Evolutionary conservation across 2,329 filamentous ascomycete genomes (phyloP), one percentile per base, ranked within the genome.

Genomic region (Monascus ruber): DNA sequence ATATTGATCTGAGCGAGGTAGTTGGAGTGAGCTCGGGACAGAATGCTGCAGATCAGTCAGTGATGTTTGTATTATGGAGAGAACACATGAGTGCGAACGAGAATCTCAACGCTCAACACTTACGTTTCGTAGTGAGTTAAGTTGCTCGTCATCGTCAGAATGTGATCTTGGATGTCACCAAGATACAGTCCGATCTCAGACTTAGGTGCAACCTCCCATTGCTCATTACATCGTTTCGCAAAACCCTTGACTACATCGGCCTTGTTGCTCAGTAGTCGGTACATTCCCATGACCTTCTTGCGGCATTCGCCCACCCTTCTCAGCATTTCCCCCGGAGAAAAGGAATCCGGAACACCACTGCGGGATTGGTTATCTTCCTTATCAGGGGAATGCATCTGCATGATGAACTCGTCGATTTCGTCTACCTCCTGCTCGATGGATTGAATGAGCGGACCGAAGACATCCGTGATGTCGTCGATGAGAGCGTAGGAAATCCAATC

Each of bases 1-100:
- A 96, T 94, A 63, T 95, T 96, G 67, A 98, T 95, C 60, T 98
- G 91, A 1, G 91, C 91, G n/a, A 98, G 82, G 59, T 98, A 98
- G 60, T 96, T 98, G 56, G 79, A 85, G 56, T 98, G 91, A 8
- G 88, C 88, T 41, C 91, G 79, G 35, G 85, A 85, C 26, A 98
- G 73, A 36, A 98, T 85, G 55, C 86, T 91, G 48, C 3, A 26
- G 10, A 24, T 4, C 34, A 35, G 41, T 49, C 35, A 59, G 47
- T 25, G 17, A 31, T 35, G 35, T 1, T 39, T 9, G 4, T 4
- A 37, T 10, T 4, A 31, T 27, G 17, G 17, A 3, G 17, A 17
- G 17, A 27, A 7, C 8, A 9, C 5, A 24, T 8, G 9, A 36
- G 4, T 7, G 26, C 3, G 6, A n/a, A 6, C 5, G 32, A 34